A percentile compares a stretch with the other conserved stretches of the same genome.
Conservation (phyloP, 2,329 filamentous ascomycete species). For the Stachybotrys chlorohalonatus region DNA sequence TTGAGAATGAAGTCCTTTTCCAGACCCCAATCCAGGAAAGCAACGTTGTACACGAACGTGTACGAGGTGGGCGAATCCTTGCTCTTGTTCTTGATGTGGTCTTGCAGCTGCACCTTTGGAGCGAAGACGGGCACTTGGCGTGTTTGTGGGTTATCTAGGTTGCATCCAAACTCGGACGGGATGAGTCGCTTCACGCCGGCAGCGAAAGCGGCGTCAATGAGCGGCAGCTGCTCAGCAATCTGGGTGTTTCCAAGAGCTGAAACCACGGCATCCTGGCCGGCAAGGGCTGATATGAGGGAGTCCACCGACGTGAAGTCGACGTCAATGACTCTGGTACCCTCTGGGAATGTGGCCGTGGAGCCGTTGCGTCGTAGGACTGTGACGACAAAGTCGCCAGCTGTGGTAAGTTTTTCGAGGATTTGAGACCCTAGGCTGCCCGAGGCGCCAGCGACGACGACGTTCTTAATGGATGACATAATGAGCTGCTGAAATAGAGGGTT, state of each 20-base stretch:
- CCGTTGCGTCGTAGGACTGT: slow-evolving; percentile 25
- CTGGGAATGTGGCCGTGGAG: slow-evolving; percentile 27
- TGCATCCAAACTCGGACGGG: slow-evolving; percentile 45
- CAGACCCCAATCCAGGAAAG: slow-evolving; percentile 52
- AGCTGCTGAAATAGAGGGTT: neutral
- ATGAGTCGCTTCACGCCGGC: slow-evolving; percentile 55
- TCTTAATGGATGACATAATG: slow-evolving; percentile 24
- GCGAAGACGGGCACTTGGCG: slow-evolving; percentile 39
- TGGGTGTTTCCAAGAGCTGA: slow-evolving; percentile 23
- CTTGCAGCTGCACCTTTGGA: slow-evolving; percentile 34
- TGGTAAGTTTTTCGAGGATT: slow-evolving; percentile 19
- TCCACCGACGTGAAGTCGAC: slow-evolving; percentile 32
- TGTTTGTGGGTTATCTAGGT: slow-evolving; percentile 21
- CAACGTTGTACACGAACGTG: slow-evolving; percentile 41
- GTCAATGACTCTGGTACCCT: slow-evolving; percentile 18
- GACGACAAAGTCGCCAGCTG: slow-evolving; percentile 23
- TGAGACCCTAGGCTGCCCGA: slow-evolving; percentile 23
- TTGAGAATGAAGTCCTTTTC: slow-evolving; percentile 33
- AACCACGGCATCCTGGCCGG: slow-evolving; percentile 49
- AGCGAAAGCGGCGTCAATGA: slow-evolving; percentile 49
- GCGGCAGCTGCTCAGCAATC: slow-evolving; percentile 25
- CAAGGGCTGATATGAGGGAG: slow-evolving; percentile 40
- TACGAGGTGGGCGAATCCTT: slow-evolving; percentile 38
- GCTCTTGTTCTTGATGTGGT: slow-evolving; percentile 30
- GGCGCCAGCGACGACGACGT: slow-evolving; percentile 27